phyloP scores from a whole-genome alignment of 768 basidiomycete genomes.

The Trametopsis cervina region DNA sequence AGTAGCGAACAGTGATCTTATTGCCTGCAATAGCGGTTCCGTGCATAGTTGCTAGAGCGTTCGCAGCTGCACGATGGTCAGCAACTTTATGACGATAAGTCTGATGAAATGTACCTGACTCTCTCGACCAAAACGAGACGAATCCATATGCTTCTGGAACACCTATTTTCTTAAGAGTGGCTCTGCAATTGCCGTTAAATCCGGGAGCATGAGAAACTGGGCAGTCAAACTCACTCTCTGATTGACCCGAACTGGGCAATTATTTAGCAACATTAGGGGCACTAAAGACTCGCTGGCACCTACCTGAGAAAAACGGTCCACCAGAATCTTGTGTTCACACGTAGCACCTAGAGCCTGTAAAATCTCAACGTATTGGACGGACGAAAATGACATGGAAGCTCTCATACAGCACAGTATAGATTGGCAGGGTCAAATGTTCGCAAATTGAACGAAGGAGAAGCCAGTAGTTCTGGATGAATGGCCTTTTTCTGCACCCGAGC shows the following conservation, averaged over 20 bases:
- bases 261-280: too few species aligned
- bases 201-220: too few species aligned
- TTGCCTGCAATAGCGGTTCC: background rate
- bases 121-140: background rate
- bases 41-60: background rate
- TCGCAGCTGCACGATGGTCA: background rate
- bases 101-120: too few species aligned
- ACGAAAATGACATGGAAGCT: background rate
- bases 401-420: constrained; percentile 10
- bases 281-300: background rate
- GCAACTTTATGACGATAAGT: too few species aligned
- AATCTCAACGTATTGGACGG: background rate
- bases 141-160: background rate
- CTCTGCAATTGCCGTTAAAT: too few species aligned
- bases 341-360: background rate
- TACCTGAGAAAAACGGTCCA: background rate
- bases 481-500: background rate
- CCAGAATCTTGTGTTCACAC: background rate
- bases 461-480: background rate
- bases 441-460: background rate
- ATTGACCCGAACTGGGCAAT: constrained; percentile 1
- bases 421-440: constrained; percentile 7
- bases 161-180: background rate
- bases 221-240: background rate
- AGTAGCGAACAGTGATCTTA: background rate